Base-by-base conservation (phyloP, 495 filamentous ascomycete species). In the Clohesyomyces aquaticus region DNA sequence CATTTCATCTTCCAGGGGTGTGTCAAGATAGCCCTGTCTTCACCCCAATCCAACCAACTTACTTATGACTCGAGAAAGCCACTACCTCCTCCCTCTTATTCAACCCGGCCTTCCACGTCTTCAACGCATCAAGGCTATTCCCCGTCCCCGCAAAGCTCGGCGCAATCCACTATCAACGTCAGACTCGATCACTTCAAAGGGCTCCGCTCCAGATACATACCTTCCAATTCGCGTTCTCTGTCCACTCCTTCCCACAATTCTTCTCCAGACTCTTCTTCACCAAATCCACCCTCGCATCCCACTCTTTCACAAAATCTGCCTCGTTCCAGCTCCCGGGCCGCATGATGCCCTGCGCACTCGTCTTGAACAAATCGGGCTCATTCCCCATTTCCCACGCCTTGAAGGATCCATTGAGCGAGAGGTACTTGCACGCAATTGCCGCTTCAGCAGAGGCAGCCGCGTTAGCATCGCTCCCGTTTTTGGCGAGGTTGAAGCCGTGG, bases 61-160 rank as follows among this genome's bases (percentile, higher is more conserved):
- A 87, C 85, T 88, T 88, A 71, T 90, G 86, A 12, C 80, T 77
- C n/a, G 84, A 84, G 55, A 85, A 85, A 42, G 81, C 59, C 32
- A 75, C 79, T 64, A 89, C 81, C 50, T 82, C 73, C 12, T 74
- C 57, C 60, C 83, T 78, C 0, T 54, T 55, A 66, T 87, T 72
- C 0, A 88, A 58, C 2, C 83, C 83, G 26, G 78, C 79, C 14
- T 78, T 59, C 80, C 81, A 88, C 0, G 80, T 76, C 16, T 63
- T 70, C 1, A 82, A 71, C 0, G 80, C 75, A 48, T 84, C 80
- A 10, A 88, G 72, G 45, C 72, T 76, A 69, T 86, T 85, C 11
- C 58, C 66, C 0, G 80, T 77, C 1, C 84, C 85, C 0, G 80
- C 85, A 69, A 88, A 87, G 0, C 82, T 85, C 0, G 86, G 87